phyloP scores from a whole-genome alignment of 352 stramenopile genomes.

The Pythium aristosporum region DNA sequence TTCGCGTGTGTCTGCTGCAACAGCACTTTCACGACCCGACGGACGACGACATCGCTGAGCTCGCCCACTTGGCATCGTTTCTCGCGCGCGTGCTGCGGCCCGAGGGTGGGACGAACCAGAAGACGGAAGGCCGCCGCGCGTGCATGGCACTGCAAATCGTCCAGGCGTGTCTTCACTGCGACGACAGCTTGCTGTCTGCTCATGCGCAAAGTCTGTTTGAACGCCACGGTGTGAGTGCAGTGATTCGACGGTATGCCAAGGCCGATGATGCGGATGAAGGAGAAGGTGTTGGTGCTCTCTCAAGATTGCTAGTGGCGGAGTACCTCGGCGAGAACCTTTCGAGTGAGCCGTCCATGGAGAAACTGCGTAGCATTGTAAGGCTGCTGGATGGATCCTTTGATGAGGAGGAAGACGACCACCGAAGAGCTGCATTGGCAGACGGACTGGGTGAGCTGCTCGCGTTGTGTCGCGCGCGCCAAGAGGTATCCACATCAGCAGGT shows the following conservation, averaged over 20 bases:
- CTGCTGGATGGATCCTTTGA: background rate
- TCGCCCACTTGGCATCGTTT: conserved; percentile 47
- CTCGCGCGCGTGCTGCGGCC: conserved; percentile 55
- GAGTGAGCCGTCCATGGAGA: conserved; percentile 5
- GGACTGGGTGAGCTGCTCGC: conserved; percentile 32
- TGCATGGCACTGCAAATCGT: conserved; percentile 53
- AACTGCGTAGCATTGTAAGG: conserved; percentile 10
- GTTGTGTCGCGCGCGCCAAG: conserved; percentile 22
- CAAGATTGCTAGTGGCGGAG: conserved; percentile 38
- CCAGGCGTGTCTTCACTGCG: conserved; percentile 28
- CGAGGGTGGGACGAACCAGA: conserved; percentile 19
- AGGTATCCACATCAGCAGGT: conserved; percentile 9
- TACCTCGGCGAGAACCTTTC: conserved; percentile 35
- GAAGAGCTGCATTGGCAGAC: background rate
- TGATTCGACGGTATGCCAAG: conserved; percentile 51
- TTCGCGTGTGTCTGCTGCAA: conserved; percentile 42
- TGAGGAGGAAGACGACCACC: background rate
- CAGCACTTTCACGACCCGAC: conserved; percentile 22
- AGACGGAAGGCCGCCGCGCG: conserved; percentile 30
- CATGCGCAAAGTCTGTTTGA: conserved; percentile 38
- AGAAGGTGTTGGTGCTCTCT: conserved; percentile 30
- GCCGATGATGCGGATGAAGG: conserved; percentile 19
- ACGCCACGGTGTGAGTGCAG: conserved; percentile 49
- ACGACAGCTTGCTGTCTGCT: background rate
- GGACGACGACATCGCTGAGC: conserved; percentile 29